Conservation (phyloP, 2,329 filamentous ascomycete genomes). For the Hawksworthiomyces lignivorus region DNA sequence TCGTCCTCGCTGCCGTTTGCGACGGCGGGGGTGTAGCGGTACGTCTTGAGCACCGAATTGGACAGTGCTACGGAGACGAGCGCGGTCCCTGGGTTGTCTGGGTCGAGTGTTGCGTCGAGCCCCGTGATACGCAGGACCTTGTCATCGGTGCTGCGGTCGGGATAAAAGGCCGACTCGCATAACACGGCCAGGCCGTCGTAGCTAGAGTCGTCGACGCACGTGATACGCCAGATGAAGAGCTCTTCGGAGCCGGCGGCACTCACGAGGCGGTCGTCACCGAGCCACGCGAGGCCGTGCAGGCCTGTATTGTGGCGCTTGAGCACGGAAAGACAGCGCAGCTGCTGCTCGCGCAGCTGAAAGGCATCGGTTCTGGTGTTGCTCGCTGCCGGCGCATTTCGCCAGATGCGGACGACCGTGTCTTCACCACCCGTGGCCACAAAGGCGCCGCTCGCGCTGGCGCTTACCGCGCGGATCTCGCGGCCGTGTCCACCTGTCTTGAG, state of each 20-base stretch:
- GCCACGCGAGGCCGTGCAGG: conserved; percentile 74
- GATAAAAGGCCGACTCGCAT: conserved; percentile 44
- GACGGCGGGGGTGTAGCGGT: conserved; percentile 43
- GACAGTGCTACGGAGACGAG: conserved; percentile 69
- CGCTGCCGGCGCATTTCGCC: conserved; percentile 32
- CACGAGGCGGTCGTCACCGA: conserved; percentile 60
- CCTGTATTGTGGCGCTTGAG: conserved; percentile 75
- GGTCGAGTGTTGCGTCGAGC: conserved; percentile 6
- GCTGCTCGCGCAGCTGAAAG: too few species aligned
- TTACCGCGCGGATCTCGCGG: conserved; percentile 62
- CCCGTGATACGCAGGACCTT: conserved; percentile 66
- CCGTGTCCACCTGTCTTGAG: conserved; percentile 72
- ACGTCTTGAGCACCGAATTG: conserved; percentile 67
- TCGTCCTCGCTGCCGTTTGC: too few species aligned
- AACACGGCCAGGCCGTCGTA: conserved; percentile 46
- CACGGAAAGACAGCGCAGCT: conserved; percentile 50
- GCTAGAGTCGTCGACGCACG: conserved; percentile 36
- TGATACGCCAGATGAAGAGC: conserved; percentile 74
- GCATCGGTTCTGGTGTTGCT: not conserved
- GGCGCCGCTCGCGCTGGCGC: conserved; percentile 24
- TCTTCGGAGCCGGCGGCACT: conserved; percentile 86
- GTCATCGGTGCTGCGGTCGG: conserved; percentile 40
- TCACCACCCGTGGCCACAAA: conserved; percentile 61
- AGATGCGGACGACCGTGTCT: conserved; percentile 70
- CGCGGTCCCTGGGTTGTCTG: conserved; percentile 27